Base-by-base conservation (phyloP, 352 stramenopile genomes). In the Globisporangium perplexum region DNA sequence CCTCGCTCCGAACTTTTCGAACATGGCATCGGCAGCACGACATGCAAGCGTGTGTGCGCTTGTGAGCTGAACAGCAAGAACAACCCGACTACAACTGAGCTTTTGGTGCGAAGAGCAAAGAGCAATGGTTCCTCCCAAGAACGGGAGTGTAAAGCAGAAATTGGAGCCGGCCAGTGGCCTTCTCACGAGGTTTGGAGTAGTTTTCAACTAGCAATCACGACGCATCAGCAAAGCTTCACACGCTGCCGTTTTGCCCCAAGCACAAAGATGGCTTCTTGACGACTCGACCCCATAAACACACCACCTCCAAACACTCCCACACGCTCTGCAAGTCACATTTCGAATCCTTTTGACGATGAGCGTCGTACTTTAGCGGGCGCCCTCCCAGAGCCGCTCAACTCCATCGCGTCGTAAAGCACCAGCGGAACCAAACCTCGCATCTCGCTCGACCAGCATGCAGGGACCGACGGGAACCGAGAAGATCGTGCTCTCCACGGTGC, bases 121-220 rank as follows among this genome's bases (percentile, higher is more conserved):
- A n/a, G n/a, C n/a, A n/a, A n/a, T n/a, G n/a, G n/a, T 63, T 72
- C 69, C 75, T 82, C 77, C 79, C 76, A 53, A 55, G 45, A 85
- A 62, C 53, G 78, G 81, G 71, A 86, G 80, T 81, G 48, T 67
- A 71, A 72, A 88, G 82, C 85, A 95, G 83, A 95, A 95, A 95
- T 93, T 95, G 85, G 82, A 82, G 74, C 71, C 69, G 81, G 85
- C 83, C 83, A 91, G 81, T 92, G 83, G 85, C 81, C 77, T 87
- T 80, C 77, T 74, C 83, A 95, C 85, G 68, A 70, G 80, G 79
- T 69, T 95, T 95, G 85, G 85, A 95, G 80, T 95, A 95, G 85
- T 95, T 95, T 95, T 93, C 85, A 95, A 95, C 83, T 95, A 95
- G 85, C 85, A 95, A 95, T 92, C 83, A 95, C 85, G 85, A 95